Evolutionary conservation across 2,329 filamentous ascomycete species (phyloP).

Genomic region (Penicillium sp.): DNA sequence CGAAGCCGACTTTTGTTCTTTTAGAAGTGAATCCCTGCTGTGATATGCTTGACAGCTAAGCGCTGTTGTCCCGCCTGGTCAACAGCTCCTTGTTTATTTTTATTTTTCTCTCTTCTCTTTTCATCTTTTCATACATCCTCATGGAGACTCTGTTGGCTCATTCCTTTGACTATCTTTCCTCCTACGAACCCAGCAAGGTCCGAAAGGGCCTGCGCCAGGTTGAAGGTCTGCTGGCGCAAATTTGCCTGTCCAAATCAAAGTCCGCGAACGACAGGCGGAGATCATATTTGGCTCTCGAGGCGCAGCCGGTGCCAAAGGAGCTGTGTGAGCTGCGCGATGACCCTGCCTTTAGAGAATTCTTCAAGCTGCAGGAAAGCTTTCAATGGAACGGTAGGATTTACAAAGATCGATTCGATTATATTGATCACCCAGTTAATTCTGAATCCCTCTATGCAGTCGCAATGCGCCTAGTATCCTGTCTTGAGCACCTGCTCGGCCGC

Average conservation of each 20-base stretch:
- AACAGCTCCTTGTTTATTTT: constrained; percentile 6
- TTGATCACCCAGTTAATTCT: neutral
- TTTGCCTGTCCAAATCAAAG: constrained; percentile 66
- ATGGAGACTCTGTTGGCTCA: constrained; percentile 93
- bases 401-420: neutral
- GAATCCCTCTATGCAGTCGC: constrained; percentile 53
- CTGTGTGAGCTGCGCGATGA: constrained; percentile 70
- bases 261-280: constrained; percentile 40
- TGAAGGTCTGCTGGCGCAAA: constrained; percentile 87
- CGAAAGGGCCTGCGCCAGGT: constrained; percentile 91
- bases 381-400: constrained; percentile 73
- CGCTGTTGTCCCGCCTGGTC: constrained; percentile 4
- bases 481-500: constrained; percentile 81
- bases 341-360: constrained; percentile 90
- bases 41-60: constrained; percentile 8
- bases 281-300: constrained; percentile 39
- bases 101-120: constrained; percentile 4
- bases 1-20: constrained; percentile 3
- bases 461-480: constrained; percentile 74
- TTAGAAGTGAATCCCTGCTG: neutral
- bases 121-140: constrained; percentile 18
- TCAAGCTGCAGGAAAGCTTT: constrained; percentile 93
- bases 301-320: constrained; percentile 53
- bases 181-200: constrained; percentile 82
- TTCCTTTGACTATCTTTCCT: constrained; percentile 94